Percentiles rank a stretch among this genome's conserved stretches.
Conservation (phyloP, 1,139 yeast species). For the Geotrichum restrictum region DNA sequence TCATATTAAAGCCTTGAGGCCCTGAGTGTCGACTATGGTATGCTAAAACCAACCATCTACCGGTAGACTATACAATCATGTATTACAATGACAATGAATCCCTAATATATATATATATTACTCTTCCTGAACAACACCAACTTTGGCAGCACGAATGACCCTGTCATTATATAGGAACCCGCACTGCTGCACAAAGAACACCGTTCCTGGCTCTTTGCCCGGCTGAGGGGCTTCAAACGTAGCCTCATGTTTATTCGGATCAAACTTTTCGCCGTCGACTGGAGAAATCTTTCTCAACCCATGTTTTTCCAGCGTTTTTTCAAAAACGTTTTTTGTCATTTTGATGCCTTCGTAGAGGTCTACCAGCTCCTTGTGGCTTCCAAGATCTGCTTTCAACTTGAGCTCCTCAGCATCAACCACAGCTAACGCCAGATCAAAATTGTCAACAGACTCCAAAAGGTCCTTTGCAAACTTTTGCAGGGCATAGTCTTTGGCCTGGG, state of each 20-base stretch:
- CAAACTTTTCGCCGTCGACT: slow-evolving; percentile 71
- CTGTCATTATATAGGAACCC: slow-evolving; percentile 85
- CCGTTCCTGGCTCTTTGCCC: slow-evolving; percentile 88
- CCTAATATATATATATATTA: not conserved
- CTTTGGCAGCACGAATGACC: slow-evolving; percentile 94
- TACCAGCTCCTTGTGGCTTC: slow-evolving; percentile 52
- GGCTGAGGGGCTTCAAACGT: slow-evolving; percentile 85
- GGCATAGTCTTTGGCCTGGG: slow-evolving; percentile 86
- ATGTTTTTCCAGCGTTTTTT: slow-evolving; percentile 74
- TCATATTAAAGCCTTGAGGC: too few relatives aligned
- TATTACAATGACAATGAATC: too few relatives aligned
- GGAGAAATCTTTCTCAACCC: slow-evolving; percentile 83
- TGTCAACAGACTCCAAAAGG: slow-evolving; percentile 82
- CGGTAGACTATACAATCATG: not conserved
- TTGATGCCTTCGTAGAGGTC: slow-evolving; percentile 84
- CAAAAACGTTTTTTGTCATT: slow-evolving; percentile 85
- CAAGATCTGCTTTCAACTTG: too few relatives aligned
- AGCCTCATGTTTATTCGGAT: slow-evolving; percentile 92
- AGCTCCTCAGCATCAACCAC: slow-evolving; percentile 63
- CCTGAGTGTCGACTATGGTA: too few relatives aligned
- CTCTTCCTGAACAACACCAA: slow-evolving; percentile 74
- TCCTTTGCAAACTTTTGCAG: slow-evolving; percentile 91
- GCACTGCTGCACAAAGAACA: slow-evolving; percentile 86
- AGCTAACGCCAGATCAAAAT: slow-evolving; percentile 79
- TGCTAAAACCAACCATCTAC: too few relatives aligned